These are phyloP conservation scores for Hysterium pulicare DNA, from an alignment of 2,329 filamentous ascomycete genomes.

Conservation along the genomic window DNA sequence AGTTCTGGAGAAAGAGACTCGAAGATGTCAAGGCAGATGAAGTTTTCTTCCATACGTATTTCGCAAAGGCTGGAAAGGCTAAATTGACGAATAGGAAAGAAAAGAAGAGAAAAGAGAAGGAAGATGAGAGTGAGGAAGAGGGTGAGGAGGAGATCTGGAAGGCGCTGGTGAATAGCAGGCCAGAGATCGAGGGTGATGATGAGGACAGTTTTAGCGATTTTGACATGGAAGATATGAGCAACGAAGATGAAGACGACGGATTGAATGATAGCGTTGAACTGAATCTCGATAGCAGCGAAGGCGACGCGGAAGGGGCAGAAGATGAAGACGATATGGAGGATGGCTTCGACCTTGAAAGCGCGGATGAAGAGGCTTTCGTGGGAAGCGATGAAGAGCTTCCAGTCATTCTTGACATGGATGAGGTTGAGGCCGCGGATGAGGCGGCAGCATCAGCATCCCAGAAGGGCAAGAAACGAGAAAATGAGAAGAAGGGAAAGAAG, in stretches of 20 bases:
- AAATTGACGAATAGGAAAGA: slow-evolving; percentile 56
- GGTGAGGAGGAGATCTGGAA: slow-evolving; percentile 86
- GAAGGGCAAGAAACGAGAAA: slow-evolving; percentile 34
- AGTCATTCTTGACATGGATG: slow-evolving; percentile 44
- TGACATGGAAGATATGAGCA: slow-evolving; percentile 45
- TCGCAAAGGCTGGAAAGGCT: slow-evolving; percentile 61
- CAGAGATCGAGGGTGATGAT: slow-evolving; percentile 69
- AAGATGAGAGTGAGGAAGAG: slow-evolving; percentile 50
- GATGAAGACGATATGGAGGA: slow-evolving; percentile 39
- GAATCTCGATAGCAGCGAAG: slow-evolving; percentile 49
- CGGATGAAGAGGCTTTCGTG: slow-evolving; percentile 54
- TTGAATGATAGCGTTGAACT: slow-evolving; percentile 40
- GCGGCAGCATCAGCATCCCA: slow-evolving; percentile 41
- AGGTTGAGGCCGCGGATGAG: slow-evolving; percentile 40
- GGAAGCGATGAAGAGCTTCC: slow-evolving; percentile 56
- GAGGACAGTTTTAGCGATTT: slow-evolving; percentile 54
- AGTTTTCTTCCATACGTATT: slow-evolving; percentile 98
- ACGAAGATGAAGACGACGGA: slow-evolving; percentile 41
- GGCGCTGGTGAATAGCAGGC: slow-evolving; percentile 76
- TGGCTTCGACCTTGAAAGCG: slow-evolving; percentile 43
- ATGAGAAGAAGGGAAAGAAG: slow-evolving; percentile 55
- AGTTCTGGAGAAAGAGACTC: slow-evolving; percentile 89
- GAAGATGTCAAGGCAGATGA: slow-evolving; percentile 87
- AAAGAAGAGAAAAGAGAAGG: slow-evolving; percentile 47
- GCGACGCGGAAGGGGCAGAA: slow-evolving; percentile 46